phyloP scores from a whole-genome alignment of 768 basidiomycete genomes.

The Lactarius evosmus region DNA sequence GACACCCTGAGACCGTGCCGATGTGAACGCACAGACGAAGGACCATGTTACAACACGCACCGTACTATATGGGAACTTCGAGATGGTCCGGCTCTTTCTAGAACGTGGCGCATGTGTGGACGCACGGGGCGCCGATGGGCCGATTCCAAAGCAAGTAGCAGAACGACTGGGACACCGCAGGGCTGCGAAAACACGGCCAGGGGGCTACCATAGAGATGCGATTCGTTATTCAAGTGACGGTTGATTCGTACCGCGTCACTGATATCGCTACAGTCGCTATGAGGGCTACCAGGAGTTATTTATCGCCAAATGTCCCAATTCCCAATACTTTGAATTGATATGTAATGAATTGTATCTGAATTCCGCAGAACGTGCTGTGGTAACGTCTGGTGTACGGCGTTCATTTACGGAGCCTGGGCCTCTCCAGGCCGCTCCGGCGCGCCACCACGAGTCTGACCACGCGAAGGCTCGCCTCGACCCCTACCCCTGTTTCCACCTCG shows the following conservation, averaged over 20 bases:
- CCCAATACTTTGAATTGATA: not conserved
- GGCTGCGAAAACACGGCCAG: no score
- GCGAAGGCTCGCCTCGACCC: not conserved
- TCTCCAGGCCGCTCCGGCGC: not conserved
- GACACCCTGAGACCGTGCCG: no score
- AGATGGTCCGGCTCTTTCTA: no score
- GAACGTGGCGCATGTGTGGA: no score
- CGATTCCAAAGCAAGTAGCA: no score
- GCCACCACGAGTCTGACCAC: not conserved
- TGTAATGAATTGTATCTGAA: not conserved
- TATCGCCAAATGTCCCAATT: not conserved
- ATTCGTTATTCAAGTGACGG: not conserved
- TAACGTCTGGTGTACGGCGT: not conserved
- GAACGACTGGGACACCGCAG: no score
- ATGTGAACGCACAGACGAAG: no score
- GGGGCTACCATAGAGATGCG: no score
- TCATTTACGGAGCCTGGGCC: not conserved
- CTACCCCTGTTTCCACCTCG: slow-evolving; percentile 1
- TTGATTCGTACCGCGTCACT: not conserved
- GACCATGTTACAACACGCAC: no score
- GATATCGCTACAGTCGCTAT: not conserved
- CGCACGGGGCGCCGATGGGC: no score
- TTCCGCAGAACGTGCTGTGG: not conserved
- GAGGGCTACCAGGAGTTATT: not conserved
- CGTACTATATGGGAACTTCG: no score